Conservation (phyloP, 75 land plant genomes). For the Sequoiadendron giganteum region DNA sequence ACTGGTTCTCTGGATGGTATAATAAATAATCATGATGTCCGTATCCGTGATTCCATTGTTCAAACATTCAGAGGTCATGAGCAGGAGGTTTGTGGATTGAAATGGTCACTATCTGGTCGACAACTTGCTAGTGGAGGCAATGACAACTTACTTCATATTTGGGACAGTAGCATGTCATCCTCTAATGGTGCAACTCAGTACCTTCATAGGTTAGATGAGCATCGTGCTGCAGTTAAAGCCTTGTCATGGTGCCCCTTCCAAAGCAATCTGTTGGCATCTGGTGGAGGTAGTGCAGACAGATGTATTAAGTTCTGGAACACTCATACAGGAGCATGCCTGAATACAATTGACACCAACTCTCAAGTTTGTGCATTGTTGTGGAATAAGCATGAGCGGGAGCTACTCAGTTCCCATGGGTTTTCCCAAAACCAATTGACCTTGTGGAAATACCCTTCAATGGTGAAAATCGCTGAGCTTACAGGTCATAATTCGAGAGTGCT, state of each 20-base stretch:
- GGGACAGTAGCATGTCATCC: constrained; percentile 52
- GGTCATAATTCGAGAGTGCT: constrained; percentile 72
- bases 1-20: constrained; percentile 68
- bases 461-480: constrained; percentile 65
- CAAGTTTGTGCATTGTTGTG: constrained; percentile 83
- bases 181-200: constrained; percentile 34
- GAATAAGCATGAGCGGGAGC: constrained; percentile 82
- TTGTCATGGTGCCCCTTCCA: constrained; percentile 91
- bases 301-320: constrained; percentile 72
- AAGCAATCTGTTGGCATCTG: constrained; percentile 54
- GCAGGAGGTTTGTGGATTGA: constrained; percentile 79
- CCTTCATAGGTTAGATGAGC: constrained; percentile 65
- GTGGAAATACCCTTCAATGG: constrained; percentile 80
- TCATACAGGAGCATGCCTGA: constrained; percentile 67
- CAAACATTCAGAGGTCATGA: constrained; percentile 43
- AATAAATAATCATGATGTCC: constrained; percentile 69
- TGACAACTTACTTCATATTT: constrained; percentile 71
- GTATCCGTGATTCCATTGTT: constrained; percentile 46
- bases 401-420: constrained; percentile 87
- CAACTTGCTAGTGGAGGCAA: constrained; percentile 79
- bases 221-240: constrained; percentile 72
- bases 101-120: constrained; percentile 69
- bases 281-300: constrained; percentile 52
- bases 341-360: constrained; percentile 79
- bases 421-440: constrained; percentile 55